Conservation (phyloP, 2,329 filamentous ascomycete species). For the Penicillium brasilianum region DNA sequence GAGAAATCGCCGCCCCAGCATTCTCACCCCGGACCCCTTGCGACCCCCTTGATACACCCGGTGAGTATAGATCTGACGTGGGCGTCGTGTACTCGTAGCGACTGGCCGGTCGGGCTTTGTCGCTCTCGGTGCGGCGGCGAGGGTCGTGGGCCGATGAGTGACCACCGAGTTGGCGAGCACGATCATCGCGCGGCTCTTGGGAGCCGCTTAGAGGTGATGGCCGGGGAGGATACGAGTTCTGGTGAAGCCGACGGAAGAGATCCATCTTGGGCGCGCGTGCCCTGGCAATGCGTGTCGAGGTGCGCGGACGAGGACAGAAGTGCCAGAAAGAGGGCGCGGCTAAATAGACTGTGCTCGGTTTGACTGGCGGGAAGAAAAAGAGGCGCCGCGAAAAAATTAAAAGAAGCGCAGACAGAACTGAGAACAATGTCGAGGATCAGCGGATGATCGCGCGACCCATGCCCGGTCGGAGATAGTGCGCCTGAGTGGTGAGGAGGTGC, state of each 20-base stretch:
- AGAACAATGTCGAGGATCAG: conserved; percentile 21
- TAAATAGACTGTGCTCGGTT: neutral
- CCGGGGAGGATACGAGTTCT: conserved; percentile 38
- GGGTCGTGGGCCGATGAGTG: conserved; percentile 29
- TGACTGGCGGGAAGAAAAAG: neutral
- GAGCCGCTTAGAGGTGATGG: conserved; percentile 38
- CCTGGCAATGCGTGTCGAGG: neutral
- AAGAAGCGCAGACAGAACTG: neutral
- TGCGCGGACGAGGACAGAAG: neutral
- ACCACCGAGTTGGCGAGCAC: conserved; percentile 30
- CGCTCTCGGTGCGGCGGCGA: conserved; percentile 25
- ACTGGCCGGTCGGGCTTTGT: conserved; percentile 24
- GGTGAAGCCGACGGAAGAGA: conserved; percentile 34
- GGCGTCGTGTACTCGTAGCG: conserved; percentile 24
- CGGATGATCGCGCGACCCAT: conserved; percentile 30
- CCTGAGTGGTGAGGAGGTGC: conserved; percentile 19
- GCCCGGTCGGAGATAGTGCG: conserved; percentile 25
- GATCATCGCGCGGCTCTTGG: conserved; percentile 38
- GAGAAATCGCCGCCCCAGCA: conserved; percentile 24
- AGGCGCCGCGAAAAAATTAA: conserved; percentile 1
- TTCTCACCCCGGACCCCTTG: conserved; percentile 27
- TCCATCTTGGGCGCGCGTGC: conserved; percentile 32
- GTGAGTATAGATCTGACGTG: conserved; percentile 19
- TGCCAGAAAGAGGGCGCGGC: too few relatives aligned
- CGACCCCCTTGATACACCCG: conserved; percentile 19